A percentile compares a stretch with the other conserved stretches of the same genome.
phyloP scores from a whole-genome alignment of 805 yeast species.

The Wickerhamomyces alni region DNA sequence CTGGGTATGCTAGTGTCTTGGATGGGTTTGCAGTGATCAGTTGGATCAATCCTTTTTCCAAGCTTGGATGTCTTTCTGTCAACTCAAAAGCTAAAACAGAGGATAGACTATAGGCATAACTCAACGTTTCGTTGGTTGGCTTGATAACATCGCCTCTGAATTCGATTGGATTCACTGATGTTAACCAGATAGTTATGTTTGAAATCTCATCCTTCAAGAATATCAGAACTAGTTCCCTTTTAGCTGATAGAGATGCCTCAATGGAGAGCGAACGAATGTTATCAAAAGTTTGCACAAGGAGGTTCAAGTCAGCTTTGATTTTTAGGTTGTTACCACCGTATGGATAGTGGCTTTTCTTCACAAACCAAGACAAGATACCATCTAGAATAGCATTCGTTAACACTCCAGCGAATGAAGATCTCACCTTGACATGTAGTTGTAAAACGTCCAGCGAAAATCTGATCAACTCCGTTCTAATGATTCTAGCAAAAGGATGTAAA shows the following conservation, averaged over 20 bases:
- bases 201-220: slow-evolving; percentile 75
- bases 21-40: slow-evolving; percentile 54
- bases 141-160: slow-evolving; percentile 31
- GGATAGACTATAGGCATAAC: slow-evolving; percentile 55
- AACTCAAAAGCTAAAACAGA: slow-evolving; percentile 72
- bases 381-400: slow-evolving; percentile 47
- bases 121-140: slow-evolving; percentile 32
- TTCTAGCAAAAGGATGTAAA: slow-evolving; percentile 75
- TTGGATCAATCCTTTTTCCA: slow-evolving; percentile 31
- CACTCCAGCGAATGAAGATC: slow-evolving; percentile 36
- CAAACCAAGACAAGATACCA: slow-evolving; percentile 79
- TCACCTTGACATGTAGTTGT: slow-evolving; percentile 44
- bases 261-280: slow-evolving; percentile 8
- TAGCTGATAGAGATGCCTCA: slow-evolving; percentile 31
- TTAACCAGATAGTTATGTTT: slow-evolving; percentile 71
- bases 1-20: slow-evolving; percentile 47
- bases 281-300: slow-evolving; percentile 46
- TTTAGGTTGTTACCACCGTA: slow-evolving; percentile 77
- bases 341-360: slow-evolving; percentile 57
- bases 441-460: slow-evolving; percentile 62
- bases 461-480: slow-evolving; percentile 68
- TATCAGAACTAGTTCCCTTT: slow-evolving; percentile 48
- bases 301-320: slow-evolving; percentile 59
- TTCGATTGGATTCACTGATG: slow-evolving; percentile 27
- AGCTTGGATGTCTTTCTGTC: slow-evolving; percentile 48